Base-by-base conservation (phyloP, 768 basidiomycete genomes). In the Auriscalpium vulgare region DNA sequence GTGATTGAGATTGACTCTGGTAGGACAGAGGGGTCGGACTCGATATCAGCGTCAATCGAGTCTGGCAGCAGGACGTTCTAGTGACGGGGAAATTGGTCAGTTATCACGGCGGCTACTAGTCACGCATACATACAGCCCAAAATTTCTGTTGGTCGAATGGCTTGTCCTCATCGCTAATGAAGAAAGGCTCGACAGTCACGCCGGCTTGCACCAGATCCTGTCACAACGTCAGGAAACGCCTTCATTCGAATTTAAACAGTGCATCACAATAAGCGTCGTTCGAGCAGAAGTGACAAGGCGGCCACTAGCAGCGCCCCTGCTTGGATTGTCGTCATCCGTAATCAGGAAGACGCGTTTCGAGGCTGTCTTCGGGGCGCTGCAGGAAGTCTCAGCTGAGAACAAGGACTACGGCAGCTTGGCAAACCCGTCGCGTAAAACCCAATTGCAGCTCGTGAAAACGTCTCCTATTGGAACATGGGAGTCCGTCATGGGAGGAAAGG, bases 331-430 rank as follows among this genome's bases (percentile, higher is more conserved):
- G 61, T 89, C 84, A 66, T 98, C 88, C 0, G 97, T 98, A 45
- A 99, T 88, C 40, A 95, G 73, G 67, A 97, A 97, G 1, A 98
- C 80, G 6, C 94, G 85, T 66, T 95, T 95, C n/a, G 87, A 84
- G 2, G 92, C 91, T 0, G 85, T 91, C 65, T 94, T 92, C 19
- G 86, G 84, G 8, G 90, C 88, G 10, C 91, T 93, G 23, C 29
- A 48, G 21, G 10, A 10, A 17, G 8, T 43, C 40, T 14, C 40
- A 43, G 1, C 50, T 36, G 10, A 17, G 23, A 9, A 47, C 8
- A 8, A 21, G 19, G 13, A 6, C 21, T 55, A 36, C 16, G 16
- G 13, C 14, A 37, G 13, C 19, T 29, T 14, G 48, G 63, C 80
- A 56, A 58, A 97, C 95, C 88, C 86, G 64, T 93, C 89, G 21